Conservation (phyloP, 2,329 filamentous ascomycete genomes). For the Aspergillus sp. region DNA sequence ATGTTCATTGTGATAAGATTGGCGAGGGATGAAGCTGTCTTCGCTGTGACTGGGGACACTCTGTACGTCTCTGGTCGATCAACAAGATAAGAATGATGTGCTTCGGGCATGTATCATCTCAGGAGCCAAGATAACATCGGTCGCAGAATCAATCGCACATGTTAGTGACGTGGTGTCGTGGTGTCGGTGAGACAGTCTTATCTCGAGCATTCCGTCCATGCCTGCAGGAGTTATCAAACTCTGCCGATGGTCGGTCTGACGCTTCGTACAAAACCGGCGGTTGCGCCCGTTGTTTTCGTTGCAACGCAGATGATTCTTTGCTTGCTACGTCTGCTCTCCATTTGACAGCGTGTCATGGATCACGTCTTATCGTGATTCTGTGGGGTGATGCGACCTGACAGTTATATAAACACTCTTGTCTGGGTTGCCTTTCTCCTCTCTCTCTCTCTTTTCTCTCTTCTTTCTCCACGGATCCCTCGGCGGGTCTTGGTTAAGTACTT, state of each 20-base stretch:
- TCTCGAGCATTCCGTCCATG: background rate
- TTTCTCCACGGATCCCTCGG: too few species aligned
- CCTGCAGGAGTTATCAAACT: constrained; percentile 1
- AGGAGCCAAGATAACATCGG: background rate
- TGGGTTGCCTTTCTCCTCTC: background rate
- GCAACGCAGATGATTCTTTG: background rate
- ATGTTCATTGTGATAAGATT: background rate
- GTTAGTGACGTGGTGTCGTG: background rate
- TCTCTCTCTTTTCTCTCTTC: background rate
- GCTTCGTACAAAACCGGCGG: constrained; percentile 4
- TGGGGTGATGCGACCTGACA: constrained; percentile 19
- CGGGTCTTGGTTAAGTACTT: too few species aligned
- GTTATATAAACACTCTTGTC: background rate
- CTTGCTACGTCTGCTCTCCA: background rate
- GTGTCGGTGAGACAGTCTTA: background rate
- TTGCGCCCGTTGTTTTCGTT: constrained; percentile 2
- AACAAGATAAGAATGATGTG: too few species aligned
- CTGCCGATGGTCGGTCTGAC: constrained; percentile 5
- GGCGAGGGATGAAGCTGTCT: too few species aligned
- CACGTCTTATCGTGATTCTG: constrained; percentile 24
- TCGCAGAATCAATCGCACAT: background rate
- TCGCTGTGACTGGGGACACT: too few species aligned
- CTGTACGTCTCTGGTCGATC: too few species aligned
- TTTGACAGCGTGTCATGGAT: background rate
- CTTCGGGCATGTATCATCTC: too few species aligned